phyloP scores from a whole-genome alignment of 768 basidiomycete genomes.

The Obba rivulosa region DNA sequence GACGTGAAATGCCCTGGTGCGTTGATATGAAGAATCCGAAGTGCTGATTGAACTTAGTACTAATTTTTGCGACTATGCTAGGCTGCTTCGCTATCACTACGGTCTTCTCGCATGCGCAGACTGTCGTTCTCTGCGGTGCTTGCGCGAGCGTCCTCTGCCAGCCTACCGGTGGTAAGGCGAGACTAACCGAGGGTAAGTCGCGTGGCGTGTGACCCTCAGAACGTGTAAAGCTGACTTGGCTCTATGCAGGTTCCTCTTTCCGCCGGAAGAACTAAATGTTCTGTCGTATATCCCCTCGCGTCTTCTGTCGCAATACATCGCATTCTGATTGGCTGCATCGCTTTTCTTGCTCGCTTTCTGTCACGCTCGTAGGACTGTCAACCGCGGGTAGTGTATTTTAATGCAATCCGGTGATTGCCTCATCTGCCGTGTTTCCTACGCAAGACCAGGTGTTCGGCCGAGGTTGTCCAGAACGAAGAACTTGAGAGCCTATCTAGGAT shows the following conservation, averaged over 20 bases:
- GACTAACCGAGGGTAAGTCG: constrained; percentile 89
- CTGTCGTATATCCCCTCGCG: constrained; percentile 15
- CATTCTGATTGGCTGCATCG: constrained; percentile 9
- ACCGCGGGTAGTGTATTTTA: constrained; percentile 17
- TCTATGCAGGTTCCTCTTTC: constrained; percentile 82
- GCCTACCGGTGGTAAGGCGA: constrained; percentile 96
- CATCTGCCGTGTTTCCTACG: not conserved
- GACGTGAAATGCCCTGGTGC: constrained; percentile 97
- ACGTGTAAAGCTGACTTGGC: not conserved
- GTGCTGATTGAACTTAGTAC: constrained; percentile 10
- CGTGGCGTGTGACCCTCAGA: not conserved
- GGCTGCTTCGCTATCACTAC: constrained; percentile 95
- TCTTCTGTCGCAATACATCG: constrained; percentile 11
- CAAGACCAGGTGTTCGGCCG: not conserved
- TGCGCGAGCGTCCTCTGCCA: constrained; percentile 96
- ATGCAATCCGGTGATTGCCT: constrained; percentile 12
- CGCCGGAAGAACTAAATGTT: constrained; percentile 79
- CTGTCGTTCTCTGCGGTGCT: constrained; percentile 88
- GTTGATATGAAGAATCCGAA: constrained; percentile 20
- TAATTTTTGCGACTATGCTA: constrained; percentile 26
- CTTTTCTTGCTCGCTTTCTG: constrained; percentile 12
- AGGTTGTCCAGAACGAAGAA: not conserved
- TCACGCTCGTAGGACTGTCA: constrained; percentile 13
- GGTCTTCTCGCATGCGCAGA: constrained; percentile 99
- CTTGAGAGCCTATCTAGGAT: not conserved